Evolutionary conservation across 108 stramenopile species (phyloP).

Genomic region (Mediolabrus comicus): DNA sequence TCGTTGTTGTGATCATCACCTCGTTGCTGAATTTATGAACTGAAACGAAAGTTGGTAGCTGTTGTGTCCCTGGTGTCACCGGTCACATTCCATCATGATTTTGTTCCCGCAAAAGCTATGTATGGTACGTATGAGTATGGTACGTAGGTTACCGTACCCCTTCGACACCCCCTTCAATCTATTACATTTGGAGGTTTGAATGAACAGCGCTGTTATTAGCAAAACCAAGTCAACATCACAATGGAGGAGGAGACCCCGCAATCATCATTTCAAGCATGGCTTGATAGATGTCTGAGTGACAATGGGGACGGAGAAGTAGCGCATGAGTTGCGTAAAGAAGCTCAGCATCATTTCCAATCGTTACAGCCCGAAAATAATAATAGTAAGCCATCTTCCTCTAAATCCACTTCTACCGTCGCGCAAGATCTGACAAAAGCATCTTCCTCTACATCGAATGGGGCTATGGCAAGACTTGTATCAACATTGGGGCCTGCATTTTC

Average conservation of each 20-base stretch:
- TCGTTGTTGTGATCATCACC: too few relatives aligned
- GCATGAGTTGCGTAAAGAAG: constrained; percentile 18
- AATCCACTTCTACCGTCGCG: constrained; percentile 8
- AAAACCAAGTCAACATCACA: too few relatives aligned
- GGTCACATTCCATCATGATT: too few relatives aligned
- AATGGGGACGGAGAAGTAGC: constrained; percentile 8
- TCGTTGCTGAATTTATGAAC: too few relatives aligned
- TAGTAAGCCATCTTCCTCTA: background rate
- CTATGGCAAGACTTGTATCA: constrained; percentile 42
- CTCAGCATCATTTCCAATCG: constrained; percentile 22
- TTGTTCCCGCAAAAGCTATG: too few relatives aligned
- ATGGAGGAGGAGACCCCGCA: background rate
- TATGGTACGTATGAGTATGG: too few relatives aligned
- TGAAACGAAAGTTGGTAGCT: too few relatives aligned
- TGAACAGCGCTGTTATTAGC: too few relatives aligned
- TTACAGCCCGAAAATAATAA: background rate
- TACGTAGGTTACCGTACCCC: too few relatives aligned
- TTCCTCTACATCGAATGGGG: constrained; percentile 37
- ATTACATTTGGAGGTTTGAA: too few relatives aligned
- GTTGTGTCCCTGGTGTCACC: too few relatives aligned
- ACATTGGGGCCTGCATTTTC: constrained; percentile 32
- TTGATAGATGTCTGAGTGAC: constrained; percentile 10
- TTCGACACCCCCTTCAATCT: too few relatives aligned
- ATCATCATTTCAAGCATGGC: constrained; percentile 31
- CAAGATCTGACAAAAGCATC: constrained; percentile 38